Evolutionary conservation across 1,139 yeast species (phyloP), one percentile per base, ranked within the genome.

Genomic region (Kodamaea suecica): DNA sequence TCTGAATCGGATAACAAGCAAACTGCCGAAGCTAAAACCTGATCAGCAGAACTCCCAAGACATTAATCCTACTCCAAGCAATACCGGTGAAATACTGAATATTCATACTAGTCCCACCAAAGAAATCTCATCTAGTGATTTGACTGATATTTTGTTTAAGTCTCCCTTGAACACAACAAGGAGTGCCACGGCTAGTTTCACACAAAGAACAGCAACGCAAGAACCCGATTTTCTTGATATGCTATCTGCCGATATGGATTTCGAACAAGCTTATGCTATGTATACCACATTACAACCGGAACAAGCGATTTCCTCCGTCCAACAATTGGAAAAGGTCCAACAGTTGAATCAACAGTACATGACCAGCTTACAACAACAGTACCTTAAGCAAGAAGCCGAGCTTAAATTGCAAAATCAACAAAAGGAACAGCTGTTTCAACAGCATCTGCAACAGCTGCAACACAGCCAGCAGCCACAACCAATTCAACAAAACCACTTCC

Each of bases 251-350:
- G 73, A 68, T 49, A 69, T 70, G 74, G 70, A 69, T 40, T 69
- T 70, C 37, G 75, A 70, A 52, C 73, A 67, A 49, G 74, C 74
- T 16, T 70, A 66, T 45, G 47, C 55, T 24, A 63, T 66, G 66
- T 70, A 67, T 48, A 53, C 60, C 29, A 57, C 55, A 30, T 50
- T 68, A 34, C 74, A 68, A 46, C 71, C 67, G 34, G 66, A 65
- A 36, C 55, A 60, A 31, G 71, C 70, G 15, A 34, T 57, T 23
- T 48, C 49, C 20, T 63, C 63, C 17, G 55, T 69, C 26, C 73
- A 67, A 39, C 63, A 58, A 39, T 59, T 70, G 42, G 66, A 65
- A 40, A 59, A 56, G 44, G 69, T 63, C 1, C 75, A 68, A 49
- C 48, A 49, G 48, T 49, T 61, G 42, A 60, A 59, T 46, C 59